These are phyloP conservation scores for Phytopythium litorale DNA, from an alignment of 352 stramenopile genomes.

Conservation along the genomic window DNA sequence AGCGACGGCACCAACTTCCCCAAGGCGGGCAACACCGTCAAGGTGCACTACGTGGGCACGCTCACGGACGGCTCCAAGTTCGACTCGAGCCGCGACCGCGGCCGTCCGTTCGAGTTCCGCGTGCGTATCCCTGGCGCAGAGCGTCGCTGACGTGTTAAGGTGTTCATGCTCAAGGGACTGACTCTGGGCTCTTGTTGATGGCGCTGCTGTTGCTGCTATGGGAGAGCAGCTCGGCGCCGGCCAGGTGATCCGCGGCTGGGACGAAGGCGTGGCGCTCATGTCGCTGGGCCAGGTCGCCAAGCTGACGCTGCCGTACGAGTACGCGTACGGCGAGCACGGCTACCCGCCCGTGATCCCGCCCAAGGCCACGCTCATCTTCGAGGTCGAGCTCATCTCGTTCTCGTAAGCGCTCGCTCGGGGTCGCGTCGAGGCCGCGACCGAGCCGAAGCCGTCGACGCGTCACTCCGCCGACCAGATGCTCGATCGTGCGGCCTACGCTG, in stretches of 20 bases:
- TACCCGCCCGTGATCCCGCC: constrained; percentile 89
- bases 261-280: constrained; percentile 81
- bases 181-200: not conserved
- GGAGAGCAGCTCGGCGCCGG: constrained; percentile 48
- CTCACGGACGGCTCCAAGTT: constrained; percentile 78
- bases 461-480: not conserved
- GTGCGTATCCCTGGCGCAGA: constrained; percentile 6
- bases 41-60: constrained; percentile 77
- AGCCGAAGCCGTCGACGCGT: constrained; percentile 5
- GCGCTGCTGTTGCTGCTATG: not conserved
- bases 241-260: constrained; percentile 79
- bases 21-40: constrained; percentile 59
- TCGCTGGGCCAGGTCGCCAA: constrained; percentile 92
- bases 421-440: not conserved
- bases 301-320: constrained; percentile 91
- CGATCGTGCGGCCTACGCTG: not conserved
- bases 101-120: constrained; percentile 75
- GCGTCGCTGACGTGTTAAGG: not conserved
- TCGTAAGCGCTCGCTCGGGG: constrained; percentile 20
- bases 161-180: not conserved
- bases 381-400: constrained; percentile 90
- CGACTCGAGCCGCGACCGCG: constrained; percentile 76
- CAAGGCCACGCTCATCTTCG: constrained; percentile 92
- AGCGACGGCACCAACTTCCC: constrained; percentile 81
- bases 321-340: constrained; percentile 91